Conservation (phyloP, 352 stramenopile genomes). For the Pythium chondricola region DNA sequence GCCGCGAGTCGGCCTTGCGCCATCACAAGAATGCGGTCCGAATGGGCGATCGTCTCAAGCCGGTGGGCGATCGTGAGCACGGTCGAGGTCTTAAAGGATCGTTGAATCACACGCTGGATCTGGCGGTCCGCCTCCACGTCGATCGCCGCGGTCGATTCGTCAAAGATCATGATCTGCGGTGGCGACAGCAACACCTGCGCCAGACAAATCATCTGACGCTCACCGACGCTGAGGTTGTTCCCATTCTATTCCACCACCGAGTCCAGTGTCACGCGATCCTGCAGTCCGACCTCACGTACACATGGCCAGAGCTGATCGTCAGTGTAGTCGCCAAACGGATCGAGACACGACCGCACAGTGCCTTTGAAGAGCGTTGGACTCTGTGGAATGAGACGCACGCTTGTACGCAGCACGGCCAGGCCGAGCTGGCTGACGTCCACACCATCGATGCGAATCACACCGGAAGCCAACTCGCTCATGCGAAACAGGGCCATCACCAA, state of each 20-base stretch:
- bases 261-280: slow-evolving; percentile 74
- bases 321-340: slow-evolving; percentile 82
- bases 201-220: too few relatives aligned
- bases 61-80: too few relatives aligned
- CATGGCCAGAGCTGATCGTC: slow-evolving; percentile 58
- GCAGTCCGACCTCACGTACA: slow-evolving; percentile 35
- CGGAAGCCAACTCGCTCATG: slow-evolving; percentile 84
- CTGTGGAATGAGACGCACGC: slow-evolving; percentile 92
- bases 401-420: slow-evolving; percentile 72
- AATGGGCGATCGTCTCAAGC: too few relatives aligned
- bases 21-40: slow-evolving; percentile 89
- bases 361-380: slow-evolving; percentile 89
- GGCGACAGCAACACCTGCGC: too few relatives aligned
- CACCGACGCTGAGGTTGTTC: slow-evolving; percentile 89
- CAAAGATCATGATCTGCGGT: too few relatives aligned
- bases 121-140: too few relatives aligned
- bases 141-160: too few relatives aligned
- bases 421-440: slow-evolving; percentile 71
- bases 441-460: slow-evolving; percentile 87
- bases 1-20: slow-evolving; percentile 73
- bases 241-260: slow-evolving; percentile 88
- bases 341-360: slow-evolving; percentile 86
- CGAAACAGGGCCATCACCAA: slow-evolving; percentile 91
- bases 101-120: too few relatives aligned
- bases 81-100: too few relatives aligned